Conservation (phyloP, 345 rosid genomes). For the Adansonia digitata region DNA sequence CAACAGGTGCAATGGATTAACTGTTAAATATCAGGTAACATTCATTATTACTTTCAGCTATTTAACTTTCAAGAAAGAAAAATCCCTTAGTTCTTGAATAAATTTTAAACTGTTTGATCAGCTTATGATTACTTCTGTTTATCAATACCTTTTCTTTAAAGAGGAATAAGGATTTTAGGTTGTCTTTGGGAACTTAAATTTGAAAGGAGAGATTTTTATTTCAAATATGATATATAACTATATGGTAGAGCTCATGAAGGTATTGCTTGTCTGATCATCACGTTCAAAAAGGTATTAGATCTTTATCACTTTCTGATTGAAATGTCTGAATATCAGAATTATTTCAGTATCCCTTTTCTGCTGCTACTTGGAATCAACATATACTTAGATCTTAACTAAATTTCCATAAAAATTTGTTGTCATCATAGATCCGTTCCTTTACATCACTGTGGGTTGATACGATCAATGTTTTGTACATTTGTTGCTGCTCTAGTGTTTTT, state of each 20-base stretch:
- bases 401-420: not conserved
- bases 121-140: not conserved
- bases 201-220: not conserved
- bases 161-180: not conserved
- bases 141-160: not conserved
- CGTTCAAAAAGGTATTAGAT: not conserved
- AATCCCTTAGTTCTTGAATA: not conserved
- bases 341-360: not conserved
- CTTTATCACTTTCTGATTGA: not conserved
- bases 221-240: not conserved
- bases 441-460: not conserved
- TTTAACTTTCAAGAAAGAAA: not conserved
- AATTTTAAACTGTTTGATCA: not conserved
- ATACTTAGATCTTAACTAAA: not conserved
- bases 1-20: conserved; percentile 78
- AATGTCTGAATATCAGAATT: not conserved
- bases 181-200: not conserved
- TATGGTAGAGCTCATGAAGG: not conserved
- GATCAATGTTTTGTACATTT: not conserved
- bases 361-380: not conserved
- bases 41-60: not conserved
- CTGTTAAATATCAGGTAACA: conserved; percentile 81
- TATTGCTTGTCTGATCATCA: not conserved
- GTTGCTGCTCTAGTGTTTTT: not conserved
- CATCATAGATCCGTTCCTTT: too few relatives aligned